phyloP scores from a whole-genome alignment of 306 rosid genomes.

The Clitoria ternatea region DNA sequence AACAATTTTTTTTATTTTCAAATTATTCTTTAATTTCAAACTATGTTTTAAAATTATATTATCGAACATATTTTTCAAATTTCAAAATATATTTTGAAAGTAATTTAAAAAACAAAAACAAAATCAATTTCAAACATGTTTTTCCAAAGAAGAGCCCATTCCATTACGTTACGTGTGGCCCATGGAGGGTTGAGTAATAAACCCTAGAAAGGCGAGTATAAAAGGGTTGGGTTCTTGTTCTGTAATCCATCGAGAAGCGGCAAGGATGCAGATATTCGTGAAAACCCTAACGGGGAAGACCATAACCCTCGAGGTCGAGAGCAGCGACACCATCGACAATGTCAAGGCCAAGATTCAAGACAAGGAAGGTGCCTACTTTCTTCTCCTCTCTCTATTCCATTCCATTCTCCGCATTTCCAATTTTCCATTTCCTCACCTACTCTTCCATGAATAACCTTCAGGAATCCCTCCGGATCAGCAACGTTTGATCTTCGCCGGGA shows the following conservation, averaged over 20 bases:
- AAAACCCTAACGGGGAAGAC: conserved; percentile 90
- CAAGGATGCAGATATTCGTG: conserved; percentile 70
- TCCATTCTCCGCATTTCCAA: neutral
- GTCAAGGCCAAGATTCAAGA: conserved; percentile 86
- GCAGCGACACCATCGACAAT: conserved; percentile 90
- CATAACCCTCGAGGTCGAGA: conserved; percentile 83
- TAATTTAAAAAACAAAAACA: too few species aligned
- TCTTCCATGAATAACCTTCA: neutral
- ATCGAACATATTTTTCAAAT: too few species aligned
- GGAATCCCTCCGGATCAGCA: conserved; percentile 90
- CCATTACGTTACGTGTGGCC: too few species aligned
- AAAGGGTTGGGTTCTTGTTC: neutral
- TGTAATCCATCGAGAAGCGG: too few species aligned
- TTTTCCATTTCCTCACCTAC: neutral
- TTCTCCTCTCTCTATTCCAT: neutral
- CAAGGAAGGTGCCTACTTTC: conserved; percentile 54
- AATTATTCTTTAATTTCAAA: too few species aligned
- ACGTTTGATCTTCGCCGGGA: conserved; percentile 76
- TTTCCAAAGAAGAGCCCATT: too few species aligned
- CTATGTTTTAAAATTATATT: too few species aligned
- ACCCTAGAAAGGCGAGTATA: conserved; percentile 32
- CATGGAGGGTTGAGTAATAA: neutral
- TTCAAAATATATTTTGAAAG: too few species aligned
- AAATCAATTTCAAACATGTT: too few species aligned
- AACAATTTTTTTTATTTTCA: too few species aligned